phyloP scores from a whole-genome alignment of 2,329 filamentous ascomycete species.

The Aspergillus floridensis region DNA sequence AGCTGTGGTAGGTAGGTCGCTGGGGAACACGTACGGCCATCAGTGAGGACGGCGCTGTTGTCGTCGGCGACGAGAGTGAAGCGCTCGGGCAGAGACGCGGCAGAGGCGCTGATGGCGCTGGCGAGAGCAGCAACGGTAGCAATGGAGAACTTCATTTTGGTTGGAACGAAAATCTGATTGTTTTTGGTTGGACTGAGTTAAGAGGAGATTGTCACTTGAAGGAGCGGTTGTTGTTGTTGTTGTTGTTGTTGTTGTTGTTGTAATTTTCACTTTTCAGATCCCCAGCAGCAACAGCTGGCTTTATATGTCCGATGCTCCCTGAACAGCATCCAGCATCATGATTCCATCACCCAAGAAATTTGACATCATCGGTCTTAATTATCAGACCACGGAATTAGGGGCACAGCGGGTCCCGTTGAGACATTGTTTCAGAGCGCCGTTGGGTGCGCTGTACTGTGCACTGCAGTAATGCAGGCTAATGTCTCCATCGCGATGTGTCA shows the following conservation, averaged over 20 bases:
- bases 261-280: not conserved
- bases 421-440: not conserved
- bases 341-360: not conserved
- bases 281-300: not conserved
- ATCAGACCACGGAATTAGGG: not conserved
- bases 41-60: slow-evolving; percentile 24
- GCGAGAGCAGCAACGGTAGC: slow-evolving; percentile 22
- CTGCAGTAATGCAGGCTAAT: too few species aligned
- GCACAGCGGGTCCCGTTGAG: not conserved
- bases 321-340: not conserved
- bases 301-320: not conserved
- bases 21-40: slow-evolving; percentile 22
- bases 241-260: not conserved
- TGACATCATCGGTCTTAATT: not conserved
- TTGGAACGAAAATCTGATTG: not conserved
- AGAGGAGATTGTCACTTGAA: not conserved
- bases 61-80: slow-evolving; percentile 30
- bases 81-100: slow-evolving; percentile 22
- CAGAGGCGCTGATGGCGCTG: slow-evolving; percentile 22
- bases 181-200: not conserved
- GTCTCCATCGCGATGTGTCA: not conserved
- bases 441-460: not conserved
- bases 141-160: slow-evolving; percentile 30
- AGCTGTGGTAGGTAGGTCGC: not conserved
- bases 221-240: not conserved